A percentile compares a stretch with the other conserved stretches of the same genome.
These are phyloP conservation scores for Dendrobium nobile DNA, from an alignment of 106 monocot genomes.

Conservation along the genomic window DNA sequence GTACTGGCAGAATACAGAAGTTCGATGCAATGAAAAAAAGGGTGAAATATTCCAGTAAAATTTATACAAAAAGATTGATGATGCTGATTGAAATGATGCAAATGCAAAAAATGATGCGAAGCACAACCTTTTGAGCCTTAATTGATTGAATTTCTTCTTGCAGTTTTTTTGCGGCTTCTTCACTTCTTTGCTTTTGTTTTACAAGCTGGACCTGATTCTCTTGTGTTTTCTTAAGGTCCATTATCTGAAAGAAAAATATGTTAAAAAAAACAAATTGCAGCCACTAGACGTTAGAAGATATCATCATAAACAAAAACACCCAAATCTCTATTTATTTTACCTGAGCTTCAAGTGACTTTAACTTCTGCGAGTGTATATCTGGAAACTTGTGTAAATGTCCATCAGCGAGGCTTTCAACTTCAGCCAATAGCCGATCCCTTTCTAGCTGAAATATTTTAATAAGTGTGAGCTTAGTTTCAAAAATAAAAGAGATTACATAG, in stretches of 20 bases:
- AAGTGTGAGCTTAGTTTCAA: background rate
- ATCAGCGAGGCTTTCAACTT: slow-evolving; percentile 84
- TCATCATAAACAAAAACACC: slow-evolving; percentile 4
- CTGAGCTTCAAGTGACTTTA: slow-evolving; percentile 92
- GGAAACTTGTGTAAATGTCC: slow-evolving; percentile 55
- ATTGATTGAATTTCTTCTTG: slow-evolving; percentile 98
- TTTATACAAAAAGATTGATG: background rate
- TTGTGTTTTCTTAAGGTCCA: slow-evolving; percentile 97
- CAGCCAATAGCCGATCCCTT: slow-evolving; percentile 69
- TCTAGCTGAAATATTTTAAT: slow-evolving; percentile 65
- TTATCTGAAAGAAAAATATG: slow-evolving; percentile 41
- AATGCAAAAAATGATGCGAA: background rate
- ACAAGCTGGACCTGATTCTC: slow-evolving; percentile 94
- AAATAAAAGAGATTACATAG: background rate
- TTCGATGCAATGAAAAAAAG: background rate
- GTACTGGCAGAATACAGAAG: background rate
- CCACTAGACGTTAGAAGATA: background rate
- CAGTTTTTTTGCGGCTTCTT: slow-evolving; percentile 90
- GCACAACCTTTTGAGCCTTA: slow-evolving; percentile 80
- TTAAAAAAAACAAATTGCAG: background rate
- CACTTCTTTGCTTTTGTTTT: slow-evolving; percentile 97
- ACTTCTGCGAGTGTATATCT: slow-evolving; percentile 76
- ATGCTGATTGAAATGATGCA: background rate
- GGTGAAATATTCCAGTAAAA: background rate
- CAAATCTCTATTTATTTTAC: slow-evolving; percentile 18